Conservation (phyloP, 176 grass and related monocot genomes). For the Musa acuminata region DNA sequence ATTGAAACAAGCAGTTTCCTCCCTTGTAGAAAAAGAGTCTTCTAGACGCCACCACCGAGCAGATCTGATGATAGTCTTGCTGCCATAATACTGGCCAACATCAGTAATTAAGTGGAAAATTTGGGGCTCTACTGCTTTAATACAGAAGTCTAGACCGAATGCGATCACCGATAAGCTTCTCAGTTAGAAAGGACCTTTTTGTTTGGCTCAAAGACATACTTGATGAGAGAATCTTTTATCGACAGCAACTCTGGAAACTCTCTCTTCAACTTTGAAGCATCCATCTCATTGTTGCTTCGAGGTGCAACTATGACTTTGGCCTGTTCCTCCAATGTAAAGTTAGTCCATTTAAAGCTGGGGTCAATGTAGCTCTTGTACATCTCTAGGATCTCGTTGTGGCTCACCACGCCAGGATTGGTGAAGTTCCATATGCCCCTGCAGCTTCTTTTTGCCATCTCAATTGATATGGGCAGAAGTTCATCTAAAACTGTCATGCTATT, state of each 20-base stretch:
- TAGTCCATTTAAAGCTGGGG: constrained; percentile 5
- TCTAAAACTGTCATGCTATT: constrained; percentile 18
- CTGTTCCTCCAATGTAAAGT: constrained; percentile 10
- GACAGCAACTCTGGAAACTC: constrained; percentile 15
- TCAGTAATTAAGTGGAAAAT: neutral
- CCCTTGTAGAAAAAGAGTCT: neutral
- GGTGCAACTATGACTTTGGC: constrained; percentile 17
- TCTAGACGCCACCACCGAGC: neutral
- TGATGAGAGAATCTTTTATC: constrained; percentile 16
- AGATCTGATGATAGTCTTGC: no score
- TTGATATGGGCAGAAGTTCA: constrained; percentile 12
- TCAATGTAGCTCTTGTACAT: constrained; percentile 16
- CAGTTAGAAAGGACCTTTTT: constrained; percentile 5
- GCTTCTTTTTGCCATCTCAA: constrained; percentile 18
- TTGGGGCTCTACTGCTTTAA: neutral
- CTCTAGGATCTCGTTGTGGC: constrained; percentile 17
- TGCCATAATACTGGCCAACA: neutral
- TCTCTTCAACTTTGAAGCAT: constrained; percentile 12
- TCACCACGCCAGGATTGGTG: constrained; percentile 5
- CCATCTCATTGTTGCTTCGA: constrained; percentile 17
- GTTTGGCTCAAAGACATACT: constrained; percentile 24
- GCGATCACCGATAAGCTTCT: neutral
- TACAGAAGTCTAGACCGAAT: neutral
- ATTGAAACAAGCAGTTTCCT: neutral
- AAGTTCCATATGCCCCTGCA: constrained; percentile 20